Evolutionary conservation across 2,329 filamentous ascomycete species (phyloP), one percentile per base, ranked within the genome.

Genomic region (Trichoderma aggressivum): DNA sequence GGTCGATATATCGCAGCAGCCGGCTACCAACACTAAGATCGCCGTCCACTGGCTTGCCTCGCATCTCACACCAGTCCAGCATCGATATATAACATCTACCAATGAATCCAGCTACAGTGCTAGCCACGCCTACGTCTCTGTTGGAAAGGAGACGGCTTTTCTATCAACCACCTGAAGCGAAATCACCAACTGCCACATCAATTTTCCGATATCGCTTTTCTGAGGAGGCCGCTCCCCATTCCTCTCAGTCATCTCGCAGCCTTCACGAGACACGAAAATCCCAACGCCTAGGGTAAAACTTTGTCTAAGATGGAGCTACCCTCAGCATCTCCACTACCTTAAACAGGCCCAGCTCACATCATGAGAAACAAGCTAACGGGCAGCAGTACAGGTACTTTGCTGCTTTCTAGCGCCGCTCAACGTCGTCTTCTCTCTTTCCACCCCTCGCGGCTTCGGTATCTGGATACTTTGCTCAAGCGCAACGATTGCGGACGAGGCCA

Each of bases 301-400:
- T 61, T 32, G 32, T 43, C 39, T 58, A 59, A n/a, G 55, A 36
- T 36, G 18, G 16, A 61, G 39, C 58, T 61, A 61, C 39, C 39
- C 43, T 56, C 47, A 69, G 26, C 53, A 68, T 60, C 67, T 62
- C 67, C 67, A 70, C 67, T 70, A 70, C 67, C 43, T 70, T 70
- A 70, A 62, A 53, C 59, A 60, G 39, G 64, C 53, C 32, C 58
- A 60, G 39, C 21, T 55, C 43, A 24, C 62, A 50, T 32, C 65
- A 24, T 21, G 26, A 34, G 34, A 58, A 47, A 60, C 18, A 26
- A 47, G 24, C 53, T 3, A 26, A 34, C 43, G 47, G 55, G 32
- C n/a, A 66, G 21, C 65, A 32, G 65, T 68, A 32, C 28, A 47
- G 63, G 14, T 55, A 56, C 63, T 58, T 59, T 50, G 7, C 12